Evolutionary conservation across 805 yeast genomes (phyloP), one percentile per base, ranked within the genome.

Genomic region (Debaryomyces tyrocola): DNA sequence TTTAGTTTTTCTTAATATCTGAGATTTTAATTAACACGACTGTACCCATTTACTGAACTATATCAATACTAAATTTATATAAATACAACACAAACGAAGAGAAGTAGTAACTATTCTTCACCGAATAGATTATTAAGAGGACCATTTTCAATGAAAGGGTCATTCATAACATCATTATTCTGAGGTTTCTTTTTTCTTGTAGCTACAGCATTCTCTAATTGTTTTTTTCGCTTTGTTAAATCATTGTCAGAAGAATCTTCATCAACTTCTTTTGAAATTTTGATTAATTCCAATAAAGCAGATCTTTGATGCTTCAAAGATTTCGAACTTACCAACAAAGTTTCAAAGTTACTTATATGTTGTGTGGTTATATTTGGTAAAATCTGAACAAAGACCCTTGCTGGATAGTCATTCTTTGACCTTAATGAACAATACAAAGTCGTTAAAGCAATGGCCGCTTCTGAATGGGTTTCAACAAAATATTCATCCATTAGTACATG

Each of bases 391-490:
- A 87, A 68, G 12, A 82, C 71, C 45, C 83, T 73, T 4, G 86
- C 83, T 6, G 92, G 90, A 60, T 81, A 80, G 48, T 82, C 79
- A 49, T 85, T 82, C 60, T 85, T 84, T 33, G 83, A 74, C 44
- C 92, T 75, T 55, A 89, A 73, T 7, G 86, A 82, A 57, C 89
- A 79, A 62, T 90, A 91, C 40, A 92, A 69, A 2, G 86, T 81
- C 0, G 96, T 86, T 48, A 92, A 77, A 1, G 95, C 87, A 47
- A 87, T 84, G n/a, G 95, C 91, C 0, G 95, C 96, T 62, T 92
- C 99, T 14, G 85, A 80, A 53, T 91, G 96, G 0, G 94, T 87
- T 57, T 92, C 99, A 38, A 79, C 80, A 63, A 87, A 89, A 50
- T 87, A 84, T 46, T 82, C 85, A 57, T 88, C 94, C 41, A 79